Evolutionary conservation across 352 stramenopile genomes (phyloP).

Genomic region (Saprolegnia parasitica): DNA sequence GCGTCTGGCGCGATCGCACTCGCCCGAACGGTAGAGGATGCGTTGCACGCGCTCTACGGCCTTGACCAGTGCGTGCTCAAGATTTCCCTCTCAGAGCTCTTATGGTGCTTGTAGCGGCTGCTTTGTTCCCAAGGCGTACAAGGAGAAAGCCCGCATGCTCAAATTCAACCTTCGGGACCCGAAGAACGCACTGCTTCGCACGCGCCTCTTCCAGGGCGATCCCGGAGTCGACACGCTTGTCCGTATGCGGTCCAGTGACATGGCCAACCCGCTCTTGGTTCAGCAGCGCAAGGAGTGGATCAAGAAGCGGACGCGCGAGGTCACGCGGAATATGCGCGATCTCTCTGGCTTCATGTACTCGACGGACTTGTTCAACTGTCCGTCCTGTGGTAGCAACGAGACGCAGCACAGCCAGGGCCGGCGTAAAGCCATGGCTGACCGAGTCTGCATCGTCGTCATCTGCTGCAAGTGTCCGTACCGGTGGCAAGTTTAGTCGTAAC

Average conservation of each 20-base stretch:
- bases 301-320: conserved; percentile 75
- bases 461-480: conserved; percentile 68
- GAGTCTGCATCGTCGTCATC: conserved; percentile 76
- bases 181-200: conserved; percentile 58
- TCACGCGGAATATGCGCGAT: conserved; percentile 65
- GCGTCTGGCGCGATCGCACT: background rate
- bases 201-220: conserved; percentile 60
- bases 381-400: conserved; percentile 61
- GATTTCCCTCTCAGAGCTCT: background rate
- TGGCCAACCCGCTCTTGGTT: conserved; percentile 83
- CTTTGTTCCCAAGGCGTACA: conserved; percentile 70
- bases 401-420: conserved; percentile 79
- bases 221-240: conserved; percentile 50
- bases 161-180: conserved; percentile 80
- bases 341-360: conserved; percentile 59
- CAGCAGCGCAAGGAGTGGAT: conserved; percentile 80
- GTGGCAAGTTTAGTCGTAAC: conserved; percentile 55
- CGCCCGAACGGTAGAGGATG: conserved; percentile 8
- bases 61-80: background rate
- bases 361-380: conserved; percentile 77
- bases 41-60: conserved; percentile 20
- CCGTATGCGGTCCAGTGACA: conserved; percentile 70
- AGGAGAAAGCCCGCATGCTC: conserved; percentile 70
- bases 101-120: conserved; percentile 36
- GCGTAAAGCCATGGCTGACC: conserved; percentile 78